A percentile compares a stretch with the other conserved stretches of the same genome.
Conservation (phyloP, 2,329 filamentous ascomycete genomes). For the Keithomyces neogunnii region DNA sequence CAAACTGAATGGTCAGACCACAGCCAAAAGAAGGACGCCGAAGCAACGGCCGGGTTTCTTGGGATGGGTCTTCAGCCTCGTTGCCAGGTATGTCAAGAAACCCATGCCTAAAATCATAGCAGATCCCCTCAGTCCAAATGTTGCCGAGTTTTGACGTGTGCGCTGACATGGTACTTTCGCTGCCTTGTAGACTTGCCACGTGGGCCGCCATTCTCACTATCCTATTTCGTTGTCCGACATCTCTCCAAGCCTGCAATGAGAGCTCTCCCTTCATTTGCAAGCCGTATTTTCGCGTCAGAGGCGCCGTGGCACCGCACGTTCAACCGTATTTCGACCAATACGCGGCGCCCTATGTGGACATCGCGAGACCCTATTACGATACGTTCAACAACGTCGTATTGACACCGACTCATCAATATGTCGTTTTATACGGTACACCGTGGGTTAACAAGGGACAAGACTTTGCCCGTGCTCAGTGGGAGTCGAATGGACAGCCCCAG, state of each 20-base stretch:
- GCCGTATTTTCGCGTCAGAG: constrained; percentile 64
- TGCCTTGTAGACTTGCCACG: constrained; percentile 53
- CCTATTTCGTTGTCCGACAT: constrained; percentile 72
- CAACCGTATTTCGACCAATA: constrained; percentile 82
- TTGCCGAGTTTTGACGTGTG: too few species aligned
- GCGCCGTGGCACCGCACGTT: constrained; percentile 60
- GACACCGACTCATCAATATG: constrained; percentile 57
- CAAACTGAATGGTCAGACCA: constrained; percentile 22
- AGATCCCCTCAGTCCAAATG: too few species aligned
- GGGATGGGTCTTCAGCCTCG: constrained; percentile 34
- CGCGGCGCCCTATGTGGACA: constrained; percentile 72
- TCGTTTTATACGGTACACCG: constrained; percentile 67
- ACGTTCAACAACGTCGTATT: constrained; percentile 55
- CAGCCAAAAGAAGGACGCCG: constrained; percentile 12
- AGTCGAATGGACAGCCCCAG: constrained; percentile 67
- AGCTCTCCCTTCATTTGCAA: constrained; percentile 72
- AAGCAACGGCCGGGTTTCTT: constrained; percentile 21
- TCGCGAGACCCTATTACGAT: constrained; percentile 67
- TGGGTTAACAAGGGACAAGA: constrained; percentile 57
- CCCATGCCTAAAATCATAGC: too few species aligned
- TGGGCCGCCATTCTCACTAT: constrained; percentile 83
- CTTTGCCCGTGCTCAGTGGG: constrained; percentile 67
- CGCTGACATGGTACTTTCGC: not conserved
- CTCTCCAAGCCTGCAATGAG: constrained; percentile 57
- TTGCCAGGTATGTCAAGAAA: constrained; percentile 41